Conservation (phyloP, 768 basidiomycete species). For the Mycena crocata region DNA sequence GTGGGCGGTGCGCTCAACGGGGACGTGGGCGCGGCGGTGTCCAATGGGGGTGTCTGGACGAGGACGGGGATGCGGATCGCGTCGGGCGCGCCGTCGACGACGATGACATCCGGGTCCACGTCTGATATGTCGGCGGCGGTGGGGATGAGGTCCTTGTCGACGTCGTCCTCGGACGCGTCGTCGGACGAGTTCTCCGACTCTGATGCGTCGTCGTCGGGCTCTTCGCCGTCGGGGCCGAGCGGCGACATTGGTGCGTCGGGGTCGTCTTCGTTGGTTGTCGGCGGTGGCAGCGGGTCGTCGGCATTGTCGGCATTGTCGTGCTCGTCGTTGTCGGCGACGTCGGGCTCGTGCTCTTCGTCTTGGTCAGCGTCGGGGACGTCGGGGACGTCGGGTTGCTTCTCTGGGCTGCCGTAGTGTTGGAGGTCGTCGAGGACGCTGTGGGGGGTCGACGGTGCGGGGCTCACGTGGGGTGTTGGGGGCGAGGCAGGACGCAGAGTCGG, state of each 20-base stretch:
- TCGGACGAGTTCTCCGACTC: conserved; percentile 32
- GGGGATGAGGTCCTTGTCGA: conserved; percentile 33
- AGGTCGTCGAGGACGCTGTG: conserved; percentile 27
- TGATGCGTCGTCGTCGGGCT: conserved; percentile 31
- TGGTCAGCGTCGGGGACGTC: conserved; percentile 21
- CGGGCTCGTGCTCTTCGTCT: conserved; percentile 14
- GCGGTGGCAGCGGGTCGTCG: not conserved
- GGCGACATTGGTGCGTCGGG: conserved; percentile 23
- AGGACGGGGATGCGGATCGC: conserved; percentile 31
- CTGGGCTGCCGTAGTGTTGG: conserved; percentile 33
- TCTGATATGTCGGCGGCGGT: conserved; percentile 23
- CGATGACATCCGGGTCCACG: conserved; percentile 7
- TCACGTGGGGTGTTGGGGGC: conserved; percentile 20
- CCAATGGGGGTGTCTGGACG: conserved; percentile 27
- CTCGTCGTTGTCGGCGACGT: not conserved
- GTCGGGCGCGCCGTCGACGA: not conserved
- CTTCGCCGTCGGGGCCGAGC: conserved; percentile 26
- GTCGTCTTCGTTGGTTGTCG: conserved; percentile 19
- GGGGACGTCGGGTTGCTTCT: conserved; percentile 20
- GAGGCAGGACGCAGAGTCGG: not conserved
- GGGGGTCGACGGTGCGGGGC: conserved; percentile 30
- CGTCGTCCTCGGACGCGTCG: conserved; percentile 38
- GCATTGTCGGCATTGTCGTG: not conserved
- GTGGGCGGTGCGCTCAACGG: conserved; percentile 49
- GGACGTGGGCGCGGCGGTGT: conserved; percentile 40